Percentiles rank a stretch among this genome's conserved stretches.
These are phyloP conservation scores for Penicillium bialowiezense DNA, from an alignment of 495 filamentous ascomycete species.

Conservation along the genomic window DNA sequence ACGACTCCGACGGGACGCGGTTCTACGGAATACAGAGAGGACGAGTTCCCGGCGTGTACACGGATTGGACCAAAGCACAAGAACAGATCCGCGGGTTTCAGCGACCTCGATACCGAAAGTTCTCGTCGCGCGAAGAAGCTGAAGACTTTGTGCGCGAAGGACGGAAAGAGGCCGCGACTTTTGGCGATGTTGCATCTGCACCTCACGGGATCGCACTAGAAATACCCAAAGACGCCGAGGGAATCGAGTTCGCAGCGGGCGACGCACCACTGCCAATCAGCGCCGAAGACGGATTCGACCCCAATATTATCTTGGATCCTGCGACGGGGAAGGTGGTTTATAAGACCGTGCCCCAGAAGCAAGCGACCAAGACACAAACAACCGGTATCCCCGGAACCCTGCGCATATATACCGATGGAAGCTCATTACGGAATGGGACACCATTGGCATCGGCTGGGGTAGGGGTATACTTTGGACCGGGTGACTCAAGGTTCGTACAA, in stretches of 20 bases:
- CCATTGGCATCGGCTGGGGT: constrained; percentile 72
- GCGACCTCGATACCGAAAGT: constrained; percentile 78
- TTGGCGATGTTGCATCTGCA: constrained; percentile 22
- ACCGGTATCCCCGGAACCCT: constrained; percentile 50
- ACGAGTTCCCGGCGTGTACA: constrained; percentile 81
- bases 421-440: constrained; percentile 72
- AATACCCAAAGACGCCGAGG: constrained; percentile 33
- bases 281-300: constrained; percentile 62
- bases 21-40: constrained; percentile 89
- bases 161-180: constrained; percentile 24
- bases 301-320: constrained; percentile 53
- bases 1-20: constrained; percentile 29
- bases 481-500: constrained; percentile 64
- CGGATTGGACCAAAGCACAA: constrained; percentile 76
- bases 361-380: constrained; percentile 41
- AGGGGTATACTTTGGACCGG: constrained; percentile 82
- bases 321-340: constrained; percentile 56
- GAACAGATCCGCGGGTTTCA: constrained; percentile 74
- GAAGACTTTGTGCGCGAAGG: constrained; percentile 64
- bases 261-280: constrained; percentile 52
- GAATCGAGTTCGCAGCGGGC: constrained; percentile 50
- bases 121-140: constrained; percentile 74
- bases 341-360: constrained; percentile 51
- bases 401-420: constrained; percentile 88
- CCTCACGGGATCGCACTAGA: constrained; percentile 30